Evolutionary conservation across 768 basidiomycete species (phyloP), one percentile per base, ranked within the genome.

Genomic region (Phlebiopsis gigantea): DNA sequence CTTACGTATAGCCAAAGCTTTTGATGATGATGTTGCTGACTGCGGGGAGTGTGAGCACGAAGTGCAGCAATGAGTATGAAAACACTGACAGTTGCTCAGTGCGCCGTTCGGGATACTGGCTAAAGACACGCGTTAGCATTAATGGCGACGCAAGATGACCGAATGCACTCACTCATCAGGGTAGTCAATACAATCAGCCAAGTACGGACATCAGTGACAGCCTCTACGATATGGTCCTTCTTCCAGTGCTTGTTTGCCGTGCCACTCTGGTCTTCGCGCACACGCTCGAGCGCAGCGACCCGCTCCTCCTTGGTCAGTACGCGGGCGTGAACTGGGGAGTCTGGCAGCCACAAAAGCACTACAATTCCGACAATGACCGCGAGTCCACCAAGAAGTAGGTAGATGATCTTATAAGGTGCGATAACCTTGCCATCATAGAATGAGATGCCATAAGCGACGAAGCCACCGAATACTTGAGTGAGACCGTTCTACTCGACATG

Each of bases 91-190:
- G 59, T 86, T 85, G 63, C 77, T 83, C 28, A 86, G 63, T 1
- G 66, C 84, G 19, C 85, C 84, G 62, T 84, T 86, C 0, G 85
- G 84, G 30, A 87, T 80, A 61, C 81, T 85, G 54, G 82, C 84
- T 87, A 49, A 5, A 24, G 44, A 5, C n/a, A n/a, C n/a, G n/a
- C n/a, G n/a, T 29, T 34, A 14, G 31, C 6, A 34, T 34, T 41
- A 45, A n/a, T 44, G 17, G n/a, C 12, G 19, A 25, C 10, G 44
- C 44, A 15, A 50, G 17, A 39, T 47, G 26, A 53, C 15, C 39
- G 31, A 25, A 29, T 2, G 45, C 12, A 72, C 82, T 59, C 61
- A 85, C 84, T 82, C 47, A 83, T 63, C 61, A 86, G 52, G 1
- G 82, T 81, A 0, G 82, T 76, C 15, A 87, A 65, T 17, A 84